Percentiles rank a stretch among this genome's conserved stretches.
Evolutionary conservation across 2,329 filamentous ascomycete genomes (phyloP).

Genomic region (Cordyceps tenuipes): DNA sequence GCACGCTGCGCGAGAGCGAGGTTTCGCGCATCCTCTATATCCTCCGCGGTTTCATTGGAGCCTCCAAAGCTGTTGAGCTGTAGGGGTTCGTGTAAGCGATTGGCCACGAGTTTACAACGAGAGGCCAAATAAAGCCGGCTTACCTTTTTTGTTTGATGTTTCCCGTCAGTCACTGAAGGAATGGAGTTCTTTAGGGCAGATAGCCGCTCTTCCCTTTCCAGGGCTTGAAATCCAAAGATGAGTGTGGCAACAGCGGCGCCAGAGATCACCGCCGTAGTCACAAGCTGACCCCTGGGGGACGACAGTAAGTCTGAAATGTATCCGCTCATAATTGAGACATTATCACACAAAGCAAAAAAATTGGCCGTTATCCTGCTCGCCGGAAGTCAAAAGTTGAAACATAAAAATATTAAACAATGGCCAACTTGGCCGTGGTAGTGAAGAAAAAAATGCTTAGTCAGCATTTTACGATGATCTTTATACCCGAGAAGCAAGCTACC

Average conservation of each 20-base stretch:
- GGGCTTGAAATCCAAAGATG: slow-evolving; percentile 52
- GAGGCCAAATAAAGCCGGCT: slow-evolving; percentile 3
- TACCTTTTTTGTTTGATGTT: slow-evolving; percentile 16
- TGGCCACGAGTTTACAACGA: background rate
- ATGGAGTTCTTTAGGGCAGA: slow-evolving; percentile 53
- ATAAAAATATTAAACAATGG: background rate
- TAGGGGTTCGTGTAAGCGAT: slow-evolving; percentile 18
- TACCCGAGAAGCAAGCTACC: background rate
- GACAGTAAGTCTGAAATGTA: slow-evolving; percentile 35
- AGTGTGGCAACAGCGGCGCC: slow-evolving; percentile 52
- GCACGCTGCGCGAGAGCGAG: slow-evolving; percentile 50
- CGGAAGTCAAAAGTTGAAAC: background rate
- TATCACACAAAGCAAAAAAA: background rate
- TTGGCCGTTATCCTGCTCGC: background rate
- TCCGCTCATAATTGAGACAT: slow-evolving; percentile 31
- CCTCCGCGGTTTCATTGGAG: slow-evolving; percentile 36
- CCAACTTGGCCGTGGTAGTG: background rate
- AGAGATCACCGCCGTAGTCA: slow-evolving; percentile 60
- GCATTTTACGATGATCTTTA: background rate
- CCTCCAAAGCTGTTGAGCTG: slow-evolving; percentile 56
- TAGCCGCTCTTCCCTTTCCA: slow-evolving; percentile 47
- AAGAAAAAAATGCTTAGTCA: slow-evolving; percentile 13
- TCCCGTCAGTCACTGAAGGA: slow-evolving; percentile 25
- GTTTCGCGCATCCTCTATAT: slow-evolving; percentile 55
- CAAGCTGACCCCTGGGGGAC: slow-evolving; percentile 51